Base-by-base conservation (phyloP, 2,329 filamentous ascomycete genomes). In the Ascochyta pisi region DNA sequence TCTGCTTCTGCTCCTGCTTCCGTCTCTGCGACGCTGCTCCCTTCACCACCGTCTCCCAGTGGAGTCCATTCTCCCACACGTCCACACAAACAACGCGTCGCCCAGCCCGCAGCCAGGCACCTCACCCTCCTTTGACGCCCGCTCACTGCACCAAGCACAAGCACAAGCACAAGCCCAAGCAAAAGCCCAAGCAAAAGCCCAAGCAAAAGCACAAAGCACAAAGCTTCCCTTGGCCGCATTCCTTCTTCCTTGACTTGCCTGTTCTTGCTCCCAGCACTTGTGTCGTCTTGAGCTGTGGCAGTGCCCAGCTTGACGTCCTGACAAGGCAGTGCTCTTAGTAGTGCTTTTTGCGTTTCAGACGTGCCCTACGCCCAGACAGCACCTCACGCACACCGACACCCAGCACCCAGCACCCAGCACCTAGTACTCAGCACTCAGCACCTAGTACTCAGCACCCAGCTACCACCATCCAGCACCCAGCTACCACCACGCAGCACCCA, bases 21-120 rank as follows among this genome's bases (percentile, higher is more conserved):
- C 50, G 46, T 33, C 60, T 57, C 53, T 61, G 61, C 57, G 53
- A 62, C 61, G 58, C 60, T 46, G 50, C 57, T 47, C 52, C 57
- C 58, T 56, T 63, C 57, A 64, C 57, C 56, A 57, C 62, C 54
- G 61, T 61, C 62, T 55, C 49, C 58, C 38, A 35, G 48, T 38
- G 40, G 31, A 51, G 48, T 35, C n/a, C 23, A 19, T 13, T 22
- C 35, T 50, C 41, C 33, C 34, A 37, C 45, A 16, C 40, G 29
- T 15, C 29, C 29, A 31, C 29, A 31, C 29, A 19, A 46, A 41
- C 29, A 46, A 26, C 35, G 40, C 50, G 23, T 38, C 39, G 33
- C 38, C 34, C 50, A 41, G 50, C 50, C 50, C 44, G 33, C 33
- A 16, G 51, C 40, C 10, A 12, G 24, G 35, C 43, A 19, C 35